Conservation (phyloP, 306 rosid species). For the Mimosa pudica region DNA sequence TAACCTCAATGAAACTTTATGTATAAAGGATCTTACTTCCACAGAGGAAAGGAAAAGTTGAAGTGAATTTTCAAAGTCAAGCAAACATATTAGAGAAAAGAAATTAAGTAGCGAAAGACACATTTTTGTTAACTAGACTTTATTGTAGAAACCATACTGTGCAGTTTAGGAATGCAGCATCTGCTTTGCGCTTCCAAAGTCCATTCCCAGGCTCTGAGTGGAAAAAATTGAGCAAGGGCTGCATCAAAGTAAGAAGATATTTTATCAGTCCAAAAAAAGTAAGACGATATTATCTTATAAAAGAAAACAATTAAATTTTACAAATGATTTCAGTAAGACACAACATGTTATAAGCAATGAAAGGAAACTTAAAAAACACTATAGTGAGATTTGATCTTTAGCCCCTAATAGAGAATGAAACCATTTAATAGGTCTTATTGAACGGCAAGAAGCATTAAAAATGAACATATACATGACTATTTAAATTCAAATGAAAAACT, state of each 20-base stretch:
- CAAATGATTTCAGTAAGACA: neutral
- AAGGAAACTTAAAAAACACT: too few species aligned
- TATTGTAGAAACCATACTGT: conserved; percentile 51
- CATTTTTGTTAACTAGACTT: conserved; percentile 9
- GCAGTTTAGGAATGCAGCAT: conserved; percentile 72
- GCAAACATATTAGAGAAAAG: neutral
- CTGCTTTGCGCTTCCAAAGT: conserved; percentile 95
- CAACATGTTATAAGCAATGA: neutral
- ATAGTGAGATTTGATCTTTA: too few species aligned
- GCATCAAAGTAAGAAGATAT: conserved; percentile 42
- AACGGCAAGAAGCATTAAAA: neutral
- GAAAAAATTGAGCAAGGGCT: conserved; percentile 86
- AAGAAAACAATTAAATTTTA: conserved; percentile 26
- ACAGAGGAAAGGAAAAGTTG: neutral
- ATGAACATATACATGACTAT: neutral
- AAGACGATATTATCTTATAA: conserved; percentile 21
- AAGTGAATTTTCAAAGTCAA: neutral
- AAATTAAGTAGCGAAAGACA: neutral
- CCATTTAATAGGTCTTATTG: neutral
- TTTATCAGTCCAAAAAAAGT: conserved; percentile 4
- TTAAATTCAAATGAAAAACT: neutral
- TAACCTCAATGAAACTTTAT: too few species aligned
- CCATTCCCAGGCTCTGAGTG: conserved; percentile 82
- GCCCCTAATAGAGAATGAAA: neutral
- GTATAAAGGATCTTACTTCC: too few species aligned